These are phyloP conservation scores for Ceratocystis papillata DNA, from an alignment of 2,329 filamentous ascomycete genomes.

Conservation along the genomic window DNA sequence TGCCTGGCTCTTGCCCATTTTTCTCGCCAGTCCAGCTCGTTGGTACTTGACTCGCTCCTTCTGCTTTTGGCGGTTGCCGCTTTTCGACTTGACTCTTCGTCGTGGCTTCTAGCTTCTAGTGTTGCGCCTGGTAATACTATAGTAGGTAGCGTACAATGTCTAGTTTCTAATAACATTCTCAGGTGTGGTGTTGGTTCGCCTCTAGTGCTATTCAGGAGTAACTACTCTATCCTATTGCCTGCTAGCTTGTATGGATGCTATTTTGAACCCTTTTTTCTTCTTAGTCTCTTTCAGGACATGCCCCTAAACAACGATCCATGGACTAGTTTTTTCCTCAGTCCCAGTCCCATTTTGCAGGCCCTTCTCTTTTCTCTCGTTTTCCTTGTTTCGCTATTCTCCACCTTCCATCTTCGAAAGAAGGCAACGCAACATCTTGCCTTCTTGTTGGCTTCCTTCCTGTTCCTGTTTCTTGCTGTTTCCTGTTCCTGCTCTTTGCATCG, in stretches of 20 bases:
- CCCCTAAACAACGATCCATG: background rate
- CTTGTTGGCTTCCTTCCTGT: background rate
- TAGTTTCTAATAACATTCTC: too few relatives aligned
- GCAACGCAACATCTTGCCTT: slow-evolving; percentile 4
- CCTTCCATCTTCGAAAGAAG: slow-evolving; percentile 2
- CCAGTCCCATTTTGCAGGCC: background rate
- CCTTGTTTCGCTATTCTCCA: background rate
- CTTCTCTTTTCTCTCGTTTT: background rate
- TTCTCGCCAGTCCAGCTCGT: background rate
- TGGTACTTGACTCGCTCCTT: too few relatives aligned
- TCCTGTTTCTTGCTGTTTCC: background rate
- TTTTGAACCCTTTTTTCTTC: background rate
- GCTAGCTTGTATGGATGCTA: background rate
- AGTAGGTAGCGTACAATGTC: background rate
- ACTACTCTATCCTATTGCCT: background rate
- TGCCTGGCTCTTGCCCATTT: background rate
- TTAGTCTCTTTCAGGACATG: background rate
- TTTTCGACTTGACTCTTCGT: background rate
- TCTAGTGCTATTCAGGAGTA: background rate
- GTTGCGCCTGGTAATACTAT: background rate
- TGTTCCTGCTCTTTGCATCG: background rate
- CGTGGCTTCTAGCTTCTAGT: background rate
- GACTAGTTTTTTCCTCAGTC: background rate
- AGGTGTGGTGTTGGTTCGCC: too few relatives aligned
- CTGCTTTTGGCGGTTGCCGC: too few relatives aligned